Evolutionary conservation across 257 asterid genomes (phyloP).

Genomic region (Nicotiana sylvestris): DNA sequence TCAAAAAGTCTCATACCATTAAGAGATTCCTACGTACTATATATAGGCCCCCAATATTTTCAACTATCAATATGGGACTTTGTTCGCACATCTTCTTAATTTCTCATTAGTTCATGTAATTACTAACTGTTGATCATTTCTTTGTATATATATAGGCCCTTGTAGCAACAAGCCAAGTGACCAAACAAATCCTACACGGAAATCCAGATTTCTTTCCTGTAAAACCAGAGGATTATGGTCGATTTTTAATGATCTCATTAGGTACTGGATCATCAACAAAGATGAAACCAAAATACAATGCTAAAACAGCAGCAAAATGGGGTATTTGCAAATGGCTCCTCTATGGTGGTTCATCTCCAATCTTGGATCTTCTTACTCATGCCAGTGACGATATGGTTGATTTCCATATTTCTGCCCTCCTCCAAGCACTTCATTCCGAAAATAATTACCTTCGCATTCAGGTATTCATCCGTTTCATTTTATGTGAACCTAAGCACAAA

Average conservation of each 20-base stretch:
- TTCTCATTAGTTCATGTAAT: too few species aligned
- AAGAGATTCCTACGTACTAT: too few species aligned
- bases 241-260: background rate
- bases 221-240: background rate
- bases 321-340: background rate
- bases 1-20: too few species aligned
- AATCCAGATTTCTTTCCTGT: background rate
- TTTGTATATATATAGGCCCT: background rate
- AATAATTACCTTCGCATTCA: background rate
- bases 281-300: background rate
- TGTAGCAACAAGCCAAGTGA: background rate
- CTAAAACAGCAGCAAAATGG: background rate
- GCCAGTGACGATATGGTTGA: background rate
- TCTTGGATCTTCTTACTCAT: background rate
- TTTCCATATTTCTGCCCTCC: background rate
- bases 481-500: too few species aligned
- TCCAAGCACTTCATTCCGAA: background rate
- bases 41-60: too few species aligned
- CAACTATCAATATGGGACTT: too few species aligned
- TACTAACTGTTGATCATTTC: background rate
- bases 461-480: too few species aligned
- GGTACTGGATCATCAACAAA: background rate
- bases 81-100: too few species aligned
- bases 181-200: background rate
- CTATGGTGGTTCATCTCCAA: background rate